phyloP scores from a whole-genome alignment of 345 rosid genomes.

The Populus davidiana region DNA sequence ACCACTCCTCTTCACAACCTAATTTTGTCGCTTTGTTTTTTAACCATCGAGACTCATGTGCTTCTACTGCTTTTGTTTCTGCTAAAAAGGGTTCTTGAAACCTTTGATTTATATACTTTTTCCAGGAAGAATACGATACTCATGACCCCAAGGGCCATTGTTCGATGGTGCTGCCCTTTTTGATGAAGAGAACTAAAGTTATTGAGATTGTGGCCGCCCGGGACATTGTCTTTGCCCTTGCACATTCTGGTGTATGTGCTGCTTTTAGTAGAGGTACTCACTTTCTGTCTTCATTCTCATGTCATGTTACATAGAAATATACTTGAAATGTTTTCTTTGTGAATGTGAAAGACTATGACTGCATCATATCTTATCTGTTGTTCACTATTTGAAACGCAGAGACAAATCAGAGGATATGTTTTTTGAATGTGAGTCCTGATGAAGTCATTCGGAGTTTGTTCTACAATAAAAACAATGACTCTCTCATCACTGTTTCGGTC shows the following conservation, averaged over 20 bases:
- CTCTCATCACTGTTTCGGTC: constrained; percentile 94
- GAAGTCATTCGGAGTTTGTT: constrained; percentile 90
- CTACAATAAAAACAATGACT: constrained; percentile 92
- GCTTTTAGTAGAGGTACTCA: constrained; percentile 81
- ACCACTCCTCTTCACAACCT: background rate
- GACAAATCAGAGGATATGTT: constrained; percentile 80
- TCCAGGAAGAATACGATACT: constrained; percentile 91
- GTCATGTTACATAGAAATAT: too few relatives aligned
- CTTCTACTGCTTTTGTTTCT: background rate
- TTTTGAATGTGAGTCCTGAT: constrained; percentile 82
- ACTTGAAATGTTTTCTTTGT: background rate
- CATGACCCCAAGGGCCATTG: constrained; percentile 91
- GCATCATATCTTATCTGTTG: background rate
- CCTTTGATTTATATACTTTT: background rate
- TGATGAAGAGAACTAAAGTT: constrained; percentile 86
- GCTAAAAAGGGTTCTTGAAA: background rate
- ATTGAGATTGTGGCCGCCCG: constrained; percentile 95
- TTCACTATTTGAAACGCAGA: constrained; percentile 42
- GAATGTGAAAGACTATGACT: background rate
- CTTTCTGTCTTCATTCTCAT: background rate
- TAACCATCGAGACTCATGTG: background rate
- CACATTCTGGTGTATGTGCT: constrained; percentile 90
- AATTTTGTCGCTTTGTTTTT: background rate
- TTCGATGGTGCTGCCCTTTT: constrained; percentile 71
- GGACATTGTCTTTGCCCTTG: constrained; percentile 92